Base-by-base conservation (phyloP, 140 eudicot genomes). In the Flaveria floridana region DNA sequence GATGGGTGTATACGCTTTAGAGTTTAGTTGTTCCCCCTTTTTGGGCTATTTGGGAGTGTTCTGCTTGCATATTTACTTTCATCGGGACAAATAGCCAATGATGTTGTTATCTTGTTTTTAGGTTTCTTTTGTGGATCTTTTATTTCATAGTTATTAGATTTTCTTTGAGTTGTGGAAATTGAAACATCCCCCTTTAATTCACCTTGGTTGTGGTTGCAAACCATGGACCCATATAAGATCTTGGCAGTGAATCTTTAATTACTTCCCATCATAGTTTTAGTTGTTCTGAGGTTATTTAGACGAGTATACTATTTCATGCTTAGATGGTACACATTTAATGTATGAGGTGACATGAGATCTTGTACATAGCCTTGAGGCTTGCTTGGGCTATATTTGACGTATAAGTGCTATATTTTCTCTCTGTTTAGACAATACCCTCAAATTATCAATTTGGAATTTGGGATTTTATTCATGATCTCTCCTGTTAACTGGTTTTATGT, bases 181-280 rank as follows among this genome's bases (percentile, higher is more conserved):
- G 62, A 16, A 55, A 18, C 26, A 55, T 55, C 19, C 57, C 57
- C 57, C 8, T 1, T 30, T 4, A 30, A 1, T 55, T 16, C 26
- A 0, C 61, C 2, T 16, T 55, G 25, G 26, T 57, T 57, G 64
- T 57, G 64, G 2, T 20, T 57, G 34, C 10, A 9, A 57, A 57
- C 34, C 34, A 20, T 57, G 64, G 64, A 23, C 64, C 64, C 15
- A 19, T 57, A 30, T 57, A 57, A 57, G 64, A 21, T 20, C 64
- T 20, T 57, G 64, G 28, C 9, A 21, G 64, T 57, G 64, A 57
- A 21, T 20, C 23, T 6, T 20, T 28, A 19, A 9, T 52, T 52
- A 15, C 4, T 39, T 42, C 66, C 28, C 71, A 63, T 9, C 34
- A 44, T 20, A 4, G 19, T 67, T 18, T 41, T 67, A 8, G 15